A percentile compares a stretch with the other conserved stretches of the same genome.
These are phyloP conservation scores for Aureobasidium sp. DNA, from an alignment of 2,329 filamentous ascomycete genomes.

Conservation along the genomic window DNA sequence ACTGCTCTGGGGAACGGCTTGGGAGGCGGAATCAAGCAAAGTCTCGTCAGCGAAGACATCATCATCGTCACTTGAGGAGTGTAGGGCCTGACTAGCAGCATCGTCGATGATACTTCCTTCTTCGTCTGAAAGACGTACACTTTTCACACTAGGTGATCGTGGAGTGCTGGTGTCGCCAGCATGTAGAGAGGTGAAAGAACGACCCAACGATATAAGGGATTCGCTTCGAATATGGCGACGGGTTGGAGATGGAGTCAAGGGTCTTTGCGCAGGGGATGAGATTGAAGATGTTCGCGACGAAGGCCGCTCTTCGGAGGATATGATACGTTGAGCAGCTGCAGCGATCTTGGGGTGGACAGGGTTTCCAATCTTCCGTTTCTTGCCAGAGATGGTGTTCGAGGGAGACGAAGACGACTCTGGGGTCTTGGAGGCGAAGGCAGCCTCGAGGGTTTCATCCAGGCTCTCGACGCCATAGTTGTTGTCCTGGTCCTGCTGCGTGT, in stretches of 20 bases:
- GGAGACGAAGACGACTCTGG: slow-evolving; percentile 15
- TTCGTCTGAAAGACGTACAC: slow-evolving; percentile 50
- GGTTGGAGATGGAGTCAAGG: slow-evolving; percentile 19
- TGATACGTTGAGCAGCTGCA: slow-evolving; percentile 25
- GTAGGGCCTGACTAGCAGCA: slow-evolving; percentile 44
- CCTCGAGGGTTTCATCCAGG: slow-evolving; percentile 43
- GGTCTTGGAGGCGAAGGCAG: slow-evolving; percentile 27
- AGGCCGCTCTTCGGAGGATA: slow-evolving; percentile 21
- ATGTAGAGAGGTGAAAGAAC: slow-evolving; percentile 39
- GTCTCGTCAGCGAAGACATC: slow-evolving; percentile 39
- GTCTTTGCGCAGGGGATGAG: slow-evolving; percentile 19
- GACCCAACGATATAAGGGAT: slow-evolving; percentile 23
- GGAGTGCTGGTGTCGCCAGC: slow-evolving; percentile 48
- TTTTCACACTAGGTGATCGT: slow-evolving; percentile 50
- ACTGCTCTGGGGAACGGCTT: slow-evolving; percentile 23
- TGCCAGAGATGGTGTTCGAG: slow-evolving; percentile 13
- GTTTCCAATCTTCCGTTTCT: slow-evolving; percentile 25
- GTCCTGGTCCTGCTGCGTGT: slow-evolving; percentile 23
- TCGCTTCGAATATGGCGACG: slow-evolving; percentile 20
- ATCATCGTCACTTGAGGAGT: slow-evolving; percentile 45
- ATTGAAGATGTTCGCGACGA: slow-evolving; percentile 14
- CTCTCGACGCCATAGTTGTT: slow-evolving; percentile 50
- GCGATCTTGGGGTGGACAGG: slow-evolving; percentile 27
- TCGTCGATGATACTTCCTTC: slow-evolving; percentile 46
- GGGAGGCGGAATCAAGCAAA: slow-evolving; percentile 18